phyloP scores from a whole-genome alignment of 2,329 filamentous ascomycete genomes.

The Drechslerella stenobrocha region DNA sequence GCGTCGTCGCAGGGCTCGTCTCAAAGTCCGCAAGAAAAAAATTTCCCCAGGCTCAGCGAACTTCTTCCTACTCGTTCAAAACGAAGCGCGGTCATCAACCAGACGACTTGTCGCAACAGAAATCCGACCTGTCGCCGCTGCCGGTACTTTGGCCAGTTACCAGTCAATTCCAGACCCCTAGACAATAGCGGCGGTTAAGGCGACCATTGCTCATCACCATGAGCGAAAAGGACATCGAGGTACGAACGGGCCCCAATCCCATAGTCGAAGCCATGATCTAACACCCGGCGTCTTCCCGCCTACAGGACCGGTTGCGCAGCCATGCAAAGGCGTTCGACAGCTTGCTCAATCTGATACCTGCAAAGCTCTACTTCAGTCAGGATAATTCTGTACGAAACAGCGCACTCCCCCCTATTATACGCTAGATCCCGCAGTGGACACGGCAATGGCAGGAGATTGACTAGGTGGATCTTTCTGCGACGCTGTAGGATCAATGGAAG shows the following conservation, averaged over 20 bases:
- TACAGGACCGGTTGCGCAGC: constrained; percentile 50
- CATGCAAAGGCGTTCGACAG: constrained; percentile 77
- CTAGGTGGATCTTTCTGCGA: constrained; percentile 37
- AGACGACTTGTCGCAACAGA: constrained; percentile 6
- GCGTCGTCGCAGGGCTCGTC: constrained; percentile 2
- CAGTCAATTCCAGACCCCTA: too few relatives aligned
- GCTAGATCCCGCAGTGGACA: constrained; percentile 5
- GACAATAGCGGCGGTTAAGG: too few relatives aligned
- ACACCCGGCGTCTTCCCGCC: background rate
- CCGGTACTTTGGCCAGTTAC: too few relatives aligned
- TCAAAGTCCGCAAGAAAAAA: constrained; percentile 15
- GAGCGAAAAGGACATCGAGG: constrained; percentile 46
- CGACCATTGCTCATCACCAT: constrained; percentile 11
- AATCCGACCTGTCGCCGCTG: too few relatives aligned
- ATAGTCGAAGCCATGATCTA: constrained; percentile 2
- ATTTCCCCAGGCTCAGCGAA: constrained; percentile 14
- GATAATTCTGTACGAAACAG: constrained; percentile 72
- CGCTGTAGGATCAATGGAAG: constrained; percentile 80
- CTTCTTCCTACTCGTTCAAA: background rate
- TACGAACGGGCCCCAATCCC: constrained; percentile 3
- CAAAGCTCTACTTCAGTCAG: constrained; percentile 86
- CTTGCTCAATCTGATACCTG: constrained; percentile 81
- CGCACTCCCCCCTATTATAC: constrained; percentile 7
- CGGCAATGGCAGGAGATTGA: constrained; percentile 2
- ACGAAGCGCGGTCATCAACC: constrained; percentile 9